phyloP scores from a whole-genome alignment of 352 stramenopile genomes.

The Discostella stelligera region DNA sequence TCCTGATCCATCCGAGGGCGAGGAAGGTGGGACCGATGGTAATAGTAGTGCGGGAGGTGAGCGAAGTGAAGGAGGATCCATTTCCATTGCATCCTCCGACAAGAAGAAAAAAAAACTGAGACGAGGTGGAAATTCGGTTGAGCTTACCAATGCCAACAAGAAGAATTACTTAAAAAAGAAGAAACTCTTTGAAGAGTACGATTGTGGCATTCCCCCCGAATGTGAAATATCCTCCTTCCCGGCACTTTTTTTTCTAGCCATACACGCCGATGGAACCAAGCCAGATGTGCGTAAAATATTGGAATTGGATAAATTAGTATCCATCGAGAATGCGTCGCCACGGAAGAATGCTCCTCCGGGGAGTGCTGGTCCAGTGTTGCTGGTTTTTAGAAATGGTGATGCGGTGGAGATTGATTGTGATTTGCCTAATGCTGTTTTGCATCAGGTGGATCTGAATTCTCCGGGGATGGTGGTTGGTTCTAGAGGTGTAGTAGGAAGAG shows the following conservation, averaged over 20 bases:
- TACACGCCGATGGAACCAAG: slow-evolving; percentile 73
- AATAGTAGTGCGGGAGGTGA: background rate
- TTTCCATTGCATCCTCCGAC: background rate
- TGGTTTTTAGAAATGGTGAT: slow-evolving; percentile 76
- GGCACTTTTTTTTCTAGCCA: slow-evolving; percentile 62
- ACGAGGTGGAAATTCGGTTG: background rate
- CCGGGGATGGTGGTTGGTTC: slow-evolving; percentile 15
- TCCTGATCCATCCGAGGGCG: slow-evolving; percentile 32
- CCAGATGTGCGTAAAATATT: slow-evolving; percentile 78
- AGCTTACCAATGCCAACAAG: background rate
- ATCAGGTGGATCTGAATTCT: slow-evolving; percentile 3
- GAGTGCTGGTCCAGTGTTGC: slow-evolving; percentile 54
- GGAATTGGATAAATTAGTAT: slow-evolving; percentile 74
- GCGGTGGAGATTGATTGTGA: slow-evolving; percentile 77
- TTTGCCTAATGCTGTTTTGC: slow-evolving; percentile 43
- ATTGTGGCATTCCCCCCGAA: slow-evolving; percentile 34
- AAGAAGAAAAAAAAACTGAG: slow-evolving; percentile 10
- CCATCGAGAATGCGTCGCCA: slow-evolving; percentile 63
- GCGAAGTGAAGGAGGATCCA: background rate
- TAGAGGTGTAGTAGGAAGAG: slow-evolving; percentile 39
- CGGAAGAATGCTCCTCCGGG: slow-evolving; percentile 26
- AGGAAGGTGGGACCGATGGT: background rate
- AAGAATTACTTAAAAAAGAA: slow-evolving; percentile 2
- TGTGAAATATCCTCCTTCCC: slow-evolving; percentile 77
- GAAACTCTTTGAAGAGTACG: slow-evolving; percentile 38